A percentile compares a stretch with the other conserved stretches of the same genome.
These are phyloP conservation scores for Sphagnum contortum DNA, from an alignment of 225 moss, liverwort and hornwort species.

Conservation along the genomic window DNA sequence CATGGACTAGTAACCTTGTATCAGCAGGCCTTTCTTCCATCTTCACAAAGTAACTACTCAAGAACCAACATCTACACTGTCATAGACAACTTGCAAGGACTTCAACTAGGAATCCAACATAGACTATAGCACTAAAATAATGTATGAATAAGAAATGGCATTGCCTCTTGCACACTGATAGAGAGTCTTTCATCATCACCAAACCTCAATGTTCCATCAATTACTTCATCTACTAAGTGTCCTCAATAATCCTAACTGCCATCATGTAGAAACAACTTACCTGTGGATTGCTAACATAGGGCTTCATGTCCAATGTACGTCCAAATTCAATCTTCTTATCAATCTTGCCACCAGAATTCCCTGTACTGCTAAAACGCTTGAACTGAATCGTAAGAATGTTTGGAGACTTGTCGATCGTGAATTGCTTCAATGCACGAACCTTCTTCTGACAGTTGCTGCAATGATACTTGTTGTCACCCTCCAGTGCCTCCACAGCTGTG, in stretches of 20 bases:
- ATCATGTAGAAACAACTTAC: slow-evolving; percentile 7
- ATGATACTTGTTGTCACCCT: slow-evolving; percentile 91
- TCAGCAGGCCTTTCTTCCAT: not conserved
- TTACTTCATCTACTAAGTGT: no score
- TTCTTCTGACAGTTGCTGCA: slow-evolving; percentile 81
- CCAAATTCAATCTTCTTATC: slow-evolving; percentile 97
- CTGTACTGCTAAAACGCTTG: slow-evolving; percentile 79
- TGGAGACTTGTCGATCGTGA: slow-evolving; percentile 78
- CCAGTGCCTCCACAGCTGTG: slow-evolving; percentile 87
- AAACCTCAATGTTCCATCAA: no score
- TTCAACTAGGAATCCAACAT: no score
- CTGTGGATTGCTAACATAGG: slow-evolving; percentile 77
- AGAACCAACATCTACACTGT: no score
- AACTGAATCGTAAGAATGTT: slow-evolving; percentile 88
- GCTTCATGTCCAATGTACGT: slow-evolving; percentile 78
- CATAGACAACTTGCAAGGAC: no score
- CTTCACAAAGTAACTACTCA: no score
- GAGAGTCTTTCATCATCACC: no score
- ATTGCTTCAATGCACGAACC: slow-evolving; percentile 81
- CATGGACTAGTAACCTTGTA: not conserved
- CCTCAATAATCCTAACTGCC: no score
- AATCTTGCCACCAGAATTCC: slow-evolving; percentile 75
- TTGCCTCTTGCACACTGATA: no score
- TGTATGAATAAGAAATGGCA: no score
- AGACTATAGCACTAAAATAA: no score